Evolutionary conservation across 805 yeast genomes (phyloP).

Genomic region (Zygosaccharomyces gambellarensis): DNA sequence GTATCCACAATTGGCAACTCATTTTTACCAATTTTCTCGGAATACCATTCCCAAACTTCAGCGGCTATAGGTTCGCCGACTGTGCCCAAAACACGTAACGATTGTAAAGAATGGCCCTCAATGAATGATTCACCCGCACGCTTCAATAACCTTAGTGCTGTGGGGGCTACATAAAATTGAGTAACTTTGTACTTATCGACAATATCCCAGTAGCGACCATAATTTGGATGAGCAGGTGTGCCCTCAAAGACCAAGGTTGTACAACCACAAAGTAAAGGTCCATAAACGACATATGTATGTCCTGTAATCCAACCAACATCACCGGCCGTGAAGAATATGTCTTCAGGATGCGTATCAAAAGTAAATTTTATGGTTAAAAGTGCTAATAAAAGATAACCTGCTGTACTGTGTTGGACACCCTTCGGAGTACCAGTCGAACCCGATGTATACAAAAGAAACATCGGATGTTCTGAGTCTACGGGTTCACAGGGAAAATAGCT

Average conservation of each 20-base stretch:
- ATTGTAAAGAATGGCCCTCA: conserved; percentile 54
- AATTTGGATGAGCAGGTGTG: conserved; percentile 81
- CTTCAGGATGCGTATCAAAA: conserved; percentile 72
- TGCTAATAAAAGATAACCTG: conserved; percentile 73
- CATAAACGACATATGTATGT: conserved; percentile 77
- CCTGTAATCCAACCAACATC: conserved; percentile 93
- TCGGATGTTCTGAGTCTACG: conserved; percentile 74
- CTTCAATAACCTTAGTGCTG: conserved; percentile 71
- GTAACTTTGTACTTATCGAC: conserved; percentile 66
- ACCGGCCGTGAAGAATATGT: conserved; percentile 78
- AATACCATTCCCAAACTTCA: conserved; percentile 85
- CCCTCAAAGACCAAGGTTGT: conserved; percentile 81
- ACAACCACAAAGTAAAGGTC: conserved; percentile 71
- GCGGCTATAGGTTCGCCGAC: conserved; percentile 87
- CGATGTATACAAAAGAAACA: conserved; percentile 76
- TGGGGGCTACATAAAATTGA: conserved; percentile 81
- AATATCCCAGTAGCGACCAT: conserved; percentile 75
- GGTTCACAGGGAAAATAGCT: conserved; percentile 71
- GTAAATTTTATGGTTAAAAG: conserved; percentile 67
- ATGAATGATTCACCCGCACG: conserved; percentile 66
- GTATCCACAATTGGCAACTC: conserved; percentile 74
- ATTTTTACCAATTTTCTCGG: conserved; percentile 63
- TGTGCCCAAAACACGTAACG: conserved; percentile 69
- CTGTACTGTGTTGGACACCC: conserved; percentile 79
- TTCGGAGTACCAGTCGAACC: conserved; percentile 89